Evolutionary conservation across 139 green algal genomes (phyloP).

Genomic region (Chlorella sp.): DNA sequence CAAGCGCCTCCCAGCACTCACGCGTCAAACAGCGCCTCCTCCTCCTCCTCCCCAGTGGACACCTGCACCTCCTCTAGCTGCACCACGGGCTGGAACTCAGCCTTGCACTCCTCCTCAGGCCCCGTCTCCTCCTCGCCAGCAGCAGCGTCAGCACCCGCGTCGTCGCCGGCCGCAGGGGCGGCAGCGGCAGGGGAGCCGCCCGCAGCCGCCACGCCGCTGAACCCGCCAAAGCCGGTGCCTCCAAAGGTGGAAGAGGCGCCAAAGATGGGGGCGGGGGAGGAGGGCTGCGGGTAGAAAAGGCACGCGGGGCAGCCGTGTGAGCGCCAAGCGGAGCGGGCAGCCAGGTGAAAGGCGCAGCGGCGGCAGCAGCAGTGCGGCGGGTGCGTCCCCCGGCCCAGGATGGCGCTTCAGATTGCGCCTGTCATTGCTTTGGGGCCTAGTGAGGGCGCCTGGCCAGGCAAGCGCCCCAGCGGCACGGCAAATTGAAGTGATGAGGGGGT

Average conservation of each 20-base stretch:
- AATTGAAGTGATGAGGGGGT: neutral
- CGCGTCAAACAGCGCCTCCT: constrained; percentile 89
- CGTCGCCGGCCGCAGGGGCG: constrained; percentile 60
- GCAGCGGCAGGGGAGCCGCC: constrained; percentile 39
- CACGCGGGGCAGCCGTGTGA: neutral
- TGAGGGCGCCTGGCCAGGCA: neutral
- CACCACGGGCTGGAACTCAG: constrained; percentile 94
- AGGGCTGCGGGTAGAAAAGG: neutral
- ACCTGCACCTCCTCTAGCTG: constrained; percentile 97
- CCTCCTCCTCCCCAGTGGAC: constrained; percentile 94
- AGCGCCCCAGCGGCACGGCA: neutral
- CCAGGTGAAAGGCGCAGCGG: neutral
- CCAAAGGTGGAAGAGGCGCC: constrained; percentile 69
- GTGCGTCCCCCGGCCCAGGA: too few relatives aligned
- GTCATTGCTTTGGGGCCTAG: neutral
- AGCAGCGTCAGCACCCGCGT: constrained; percentile 61
- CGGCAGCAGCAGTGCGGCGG: neutral
- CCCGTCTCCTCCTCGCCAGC: constrained; percentile 48
- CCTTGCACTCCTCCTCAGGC: constrained; percentile 90
- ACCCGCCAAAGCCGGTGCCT: constrained; percentile 79
- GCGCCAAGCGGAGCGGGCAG: neutral
- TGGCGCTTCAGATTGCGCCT: neutral
- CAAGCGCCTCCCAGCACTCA: constrained; percentile 52
- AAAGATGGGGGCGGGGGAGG: constrained; percentile 66
- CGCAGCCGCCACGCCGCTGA: constrained; percentile 57